Conservation (phyloP, 176 grass and related monocot genomes). For the Luzula sylvatica region DNA sequence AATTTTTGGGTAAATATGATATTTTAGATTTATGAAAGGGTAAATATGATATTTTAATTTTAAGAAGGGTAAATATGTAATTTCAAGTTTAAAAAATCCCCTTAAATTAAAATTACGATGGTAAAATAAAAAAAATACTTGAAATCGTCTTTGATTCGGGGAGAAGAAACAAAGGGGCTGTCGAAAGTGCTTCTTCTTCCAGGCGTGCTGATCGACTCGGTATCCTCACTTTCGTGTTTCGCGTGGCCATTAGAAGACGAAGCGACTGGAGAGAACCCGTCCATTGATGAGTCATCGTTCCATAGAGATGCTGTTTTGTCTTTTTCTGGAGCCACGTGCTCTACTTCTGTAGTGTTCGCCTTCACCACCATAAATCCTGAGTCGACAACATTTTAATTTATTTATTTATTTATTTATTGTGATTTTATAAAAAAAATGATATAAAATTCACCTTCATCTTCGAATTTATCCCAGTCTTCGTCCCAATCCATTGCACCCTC, state of each 20-base stretch:
- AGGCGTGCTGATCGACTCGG: constrained; percentile 57
- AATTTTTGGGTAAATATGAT: too few relatives aligned
- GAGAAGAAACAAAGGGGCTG: constrained; percentile 74
- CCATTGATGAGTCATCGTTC: constrained; percentile 54
- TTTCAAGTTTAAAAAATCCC: neutral
- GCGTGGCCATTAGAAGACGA: constrained; percentile 63
- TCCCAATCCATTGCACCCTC: constrained; percentile 82
- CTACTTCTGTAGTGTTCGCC: constrained; percentile 51
- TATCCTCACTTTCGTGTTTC: constrained; percentile 38
- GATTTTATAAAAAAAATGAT: constrained; percentile 9
- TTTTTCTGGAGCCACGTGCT: constrained; percentile 46
- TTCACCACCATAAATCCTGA: constrained; percentile 86
- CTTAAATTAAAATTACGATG: neutral
- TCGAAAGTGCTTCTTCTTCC: constrained; percentile 56
- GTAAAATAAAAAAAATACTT: constrained; percentile 36
- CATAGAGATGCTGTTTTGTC: constrained; percentile 32
- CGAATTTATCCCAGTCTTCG: constrained; percentile 99
- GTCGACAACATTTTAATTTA: too few relatives aligned
- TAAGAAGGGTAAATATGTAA: too few relatives aligned
- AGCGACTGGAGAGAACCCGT: constrained; percentile 49
- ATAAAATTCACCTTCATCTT: constrained; percentile 78
- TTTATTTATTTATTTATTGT: neutral
- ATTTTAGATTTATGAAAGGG: too few relatives aligned
- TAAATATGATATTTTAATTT: too few relatives aligned
- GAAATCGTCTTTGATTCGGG: constrained; percentile 58